Conservation (phyloP, 2,329 filamentous ascomycete genomes). For the Delphinella strobiligena region DNA sequence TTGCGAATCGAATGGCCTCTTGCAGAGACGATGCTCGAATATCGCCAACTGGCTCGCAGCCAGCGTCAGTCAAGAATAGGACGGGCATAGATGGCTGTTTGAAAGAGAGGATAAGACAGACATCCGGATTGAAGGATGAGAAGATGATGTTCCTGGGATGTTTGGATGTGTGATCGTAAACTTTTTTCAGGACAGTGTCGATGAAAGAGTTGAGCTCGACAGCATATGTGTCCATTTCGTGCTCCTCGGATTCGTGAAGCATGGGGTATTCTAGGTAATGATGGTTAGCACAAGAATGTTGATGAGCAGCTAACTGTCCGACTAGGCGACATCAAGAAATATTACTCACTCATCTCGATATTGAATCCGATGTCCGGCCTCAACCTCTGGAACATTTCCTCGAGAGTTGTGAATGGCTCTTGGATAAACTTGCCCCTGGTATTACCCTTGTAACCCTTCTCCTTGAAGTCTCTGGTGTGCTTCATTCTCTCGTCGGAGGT, state of each 20-base stretch:
- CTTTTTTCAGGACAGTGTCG: slow-evolving; percentile 79
- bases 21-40: slow-evolving; percentile 84
- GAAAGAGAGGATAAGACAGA: slow-evolving; percentile 86
- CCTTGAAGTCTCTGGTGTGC: slow-evolving; percentile 89
- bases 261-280: slow-evolving; percentile 66
- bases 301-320: background rate
- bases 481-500: slow-evolving; percentile 80
- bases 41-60: slow-evolving; percentile 69
- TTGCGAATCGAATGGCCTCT: slow-evolving; percentile 89
- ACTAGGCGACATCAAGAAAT: slow-evolving; percentile 1
- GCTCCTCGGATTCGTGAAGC: slow-evolving; percentile 87
- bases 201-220: slow-evolving; percentile 95
- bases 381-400: slow-evolving; percentile 80
- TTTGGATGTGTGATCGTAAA: slow-evolving; percentile 61
- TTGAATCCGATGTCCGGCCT: slow-evolving; percentile 85
- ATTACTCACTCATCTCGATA: slow-evolving; percentile 69
- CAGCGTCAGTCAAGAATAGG: slow-evolving; percentile 85
- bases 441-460: slow-evolving; percentile 92
- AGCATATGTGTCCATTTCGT: slow-evolving; percentile 93
- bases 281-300: slow-evolving; percentile 18
- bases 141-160: slow-evolving; percentile 87
- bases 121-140: slow-evolving; percentile 93
- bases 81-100: slow-evolving; percentile 97
- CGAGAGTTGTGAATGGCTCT: slow-evolving; percentile 85
- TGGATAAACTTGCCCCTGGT: slow-evolving; percentile 90